These are phyloP conservation scores for Kuraishia piskuri DNA, from an alignment of 805 yeast genomes.

Conservation along the genomic window DNA sequence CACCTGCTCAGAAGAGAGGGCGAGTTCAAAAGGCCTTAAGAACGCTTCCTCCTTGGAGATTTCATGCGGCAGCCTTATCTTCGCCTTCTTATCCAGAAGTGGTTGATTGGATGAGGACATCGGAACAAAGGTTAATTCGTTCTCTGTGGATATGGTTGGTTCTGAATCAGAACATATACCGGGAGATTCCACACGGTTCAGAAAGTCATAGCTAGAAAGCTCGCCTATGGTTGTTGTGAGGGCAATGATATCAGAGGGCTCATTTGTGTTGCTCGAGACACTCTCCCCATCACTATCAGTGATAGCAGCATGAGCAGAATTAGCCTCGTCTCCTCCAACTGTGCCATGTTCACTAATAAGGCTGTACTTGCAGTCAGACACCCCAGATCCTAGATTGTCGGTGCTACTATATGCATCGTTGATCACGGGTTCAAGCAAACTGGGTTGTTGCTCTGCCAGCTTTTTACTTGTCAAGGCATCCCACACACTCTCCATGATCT, in stretches of 20 bases:
- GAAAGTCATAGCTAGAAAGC: constrained; percentile 5
- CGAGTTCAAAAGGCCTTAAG: constrained; percentile 22
- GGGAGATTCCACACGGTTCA: background rate
- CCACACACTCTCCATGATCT: constrained; percentile 54
- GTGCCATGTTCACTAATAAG: background rate
- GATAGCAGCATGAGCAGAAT: background rate
- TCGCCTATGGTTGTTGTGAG: constrained; percentile 8
- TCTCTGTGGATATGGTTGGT: background rate
- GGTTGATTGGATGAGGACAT: background rate
- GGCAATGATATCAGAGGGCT: constrained; percentile 3
- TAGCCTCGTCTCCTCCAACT: background rate
- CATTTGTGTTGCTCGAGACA: background rate
- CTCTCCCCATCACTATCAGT: background rate
- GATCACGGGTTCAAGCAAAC: background rate
- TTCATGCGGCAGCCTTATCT: constrained; percentile 6
- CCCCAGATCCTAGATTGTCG: background rate
- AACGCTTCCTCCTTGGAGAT: constrained; percentile 2
- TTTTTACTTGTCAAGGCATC: constrained; percentile 37
- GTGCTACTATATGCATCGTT: background rate
- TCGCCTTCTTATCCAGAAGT: constrained; percentile 1
- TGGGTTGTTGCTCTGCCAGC: background rate
- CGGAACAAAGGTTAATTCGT: background rate
- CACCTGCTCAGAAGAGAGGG: constrained; percentile 34
- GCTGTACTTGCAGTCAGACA: background rate
- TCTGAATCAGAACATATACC: background rate